These are phyloP conservation scores for Forsythia viridissima DNA, from an alignment of 257 asterid species.

Conservation along the genomic window DNA sequence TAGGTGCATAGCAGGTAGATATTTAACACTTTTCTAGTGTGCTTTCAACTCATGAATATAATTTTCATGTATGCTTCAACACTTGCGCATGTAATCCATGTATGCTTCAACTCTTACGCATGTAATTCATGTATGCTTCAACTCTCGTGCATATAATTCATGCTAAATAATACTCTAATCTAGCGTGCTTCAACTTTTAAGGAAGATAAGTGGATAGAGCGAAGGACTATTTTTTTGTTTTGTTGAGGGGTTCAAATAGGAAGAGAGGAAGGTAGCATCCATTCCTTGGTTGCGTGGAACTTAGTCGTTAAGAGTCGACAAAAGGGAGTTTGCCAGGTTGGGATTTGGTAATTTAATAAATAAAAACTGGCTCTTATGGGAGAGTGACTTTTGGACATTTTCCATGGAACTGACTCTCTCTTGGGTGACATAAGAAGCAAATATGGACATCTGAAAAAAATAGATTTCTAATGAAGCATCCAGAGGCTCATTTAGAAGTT, in stretches of 20 bases:
- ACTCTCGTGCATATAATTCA: background rate
- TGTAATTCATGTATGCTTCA: background rate
- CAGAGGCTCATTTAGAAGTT: background rate
- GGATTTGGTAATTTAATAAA: background rate
- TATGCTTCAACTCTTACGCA: background rate
- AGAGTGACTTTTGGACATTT: background rate
- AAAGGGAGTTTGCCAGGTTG: background rate
- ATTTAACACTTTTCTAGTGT: background rate
- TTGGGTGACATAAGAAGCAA: background rate
- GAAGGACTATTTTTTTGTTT: background rate
- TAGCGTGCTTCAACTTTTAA: too few relatives aligned
- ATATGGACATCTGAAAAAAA: background rate
- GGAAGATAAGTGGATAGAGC: background rate
- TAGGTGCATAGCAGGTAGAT: constrained; percentile 89
- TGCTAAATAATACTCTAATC: background rate
- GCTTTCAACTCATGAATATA: background rate
- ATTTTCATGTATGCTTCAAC: background rate
- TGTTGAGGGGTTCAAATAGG: background rate
- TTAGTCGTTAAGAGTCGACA: background rate
- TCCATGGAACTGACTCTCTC: background rate
- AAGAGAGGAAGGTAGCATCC: background rate
- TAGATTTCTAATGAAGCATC: background rate
- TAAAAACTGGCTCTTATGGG: background rate
- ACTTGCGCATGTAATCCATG: background rate
- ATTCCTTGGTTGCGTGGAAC: background rate